phyloP scores from a whole-genome alignment of 139 green algal genomes.

The Yamagishiella unicocca region DNA sequence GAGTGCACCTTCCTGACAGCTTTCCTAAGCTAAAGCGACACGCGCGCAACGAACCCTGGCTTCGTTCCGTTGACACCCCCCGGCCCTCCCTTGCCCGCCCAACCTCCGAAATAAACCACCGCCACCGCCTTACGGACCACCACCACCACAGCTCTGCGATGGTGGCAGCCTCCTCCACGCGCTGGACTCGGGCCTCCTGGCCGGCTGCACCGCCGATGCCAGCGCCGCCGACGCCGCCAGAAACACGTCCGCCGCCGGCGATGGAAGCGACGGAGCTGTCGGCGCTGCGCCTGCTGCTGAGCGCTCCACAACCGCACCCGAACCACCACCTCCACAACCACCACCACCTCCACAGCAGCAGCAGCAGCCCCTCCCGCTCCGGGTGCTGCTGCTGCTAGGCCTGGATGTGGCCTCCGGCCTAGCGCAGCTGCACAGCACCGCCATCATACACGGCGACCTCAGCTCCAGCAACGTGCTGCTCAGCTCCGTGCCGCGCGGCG shows the following conservation, averaged over 20 bases:
- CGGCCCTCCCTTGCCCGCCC: background rate
- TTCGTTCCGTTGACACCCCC: background rate
- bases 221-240: too few species aligned
- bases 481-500: background rate
- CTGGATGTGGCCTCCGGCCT: constrained; percentile 15
- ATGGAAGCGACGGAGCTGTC: too few species aligned
- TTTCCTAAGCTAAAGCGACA: background rate
- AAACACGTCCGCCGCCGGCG: too few species aligned
- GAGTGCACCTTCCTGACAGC: background rate
- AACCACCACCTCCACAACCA: background rate
- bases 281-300: too few species aligned
- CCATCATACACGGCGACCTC: constrained; percentile 14
- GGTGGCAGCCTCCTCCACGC: background rate
- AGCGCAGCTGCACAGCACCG: constrained; percentile 11
- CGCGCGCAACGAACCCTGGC: background rate
- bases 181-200: background rate
- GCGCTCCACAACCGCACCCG: too few species aligned
- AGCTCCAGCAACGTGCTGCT: constrained; percentile 27
- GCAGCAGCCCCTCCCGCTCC: background rate
- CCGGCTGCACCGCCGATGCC: background rate
- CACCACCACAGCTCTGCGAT: background rate
- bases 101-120: background rate
- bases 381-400: constrained; percentile 14
- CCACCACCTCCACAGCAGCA: background rate
- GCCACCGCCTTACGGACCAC: background rate